Percentiles rank a stretch among this genome's conserved stretches.
Conservation (phyloP, 2,329 filamentous ascomycete species). For the Pseudocercospora pini-densiflorae region DNA sequence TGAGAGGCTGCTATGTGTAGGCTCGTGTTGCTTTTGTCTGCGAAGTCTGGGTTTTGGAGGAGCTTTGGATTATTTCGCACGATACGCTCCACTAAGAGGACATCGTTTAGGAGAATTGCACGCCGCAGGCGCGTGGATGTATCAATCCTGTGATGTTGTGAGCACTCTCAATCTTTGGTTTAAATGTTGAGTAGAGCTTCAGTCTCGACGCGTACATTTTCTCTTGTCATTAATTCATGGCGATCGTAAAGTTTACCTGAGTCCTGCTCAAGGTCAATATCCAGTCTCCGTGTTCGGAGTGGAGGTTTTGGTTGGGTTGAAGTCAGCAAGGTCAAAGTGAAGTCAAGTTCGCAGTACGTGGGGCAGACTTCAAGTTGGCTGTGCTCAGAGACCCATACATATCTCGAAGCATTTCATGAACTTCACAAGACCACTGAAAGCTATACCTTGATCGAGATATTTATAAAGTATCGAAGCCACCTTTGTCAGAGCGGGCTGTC, state of each 20-base stretch:
- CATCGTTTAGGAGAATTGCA: conserved; percentile 77
- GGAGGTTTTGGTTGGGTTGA: neutral
- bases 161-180: neutral
- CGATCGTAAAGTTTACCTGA: conserved; percentile 21
- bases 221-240: conserved; percentile 15
- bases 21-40: conserved; percentile 78
- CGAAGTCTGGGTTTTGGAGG: conserved; percentile 79
- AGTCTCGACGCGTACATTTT: conserved; percentile 20
- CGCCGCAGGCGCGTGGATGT: conserved; percentile 77
- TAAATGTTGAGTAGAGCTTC: neutral
- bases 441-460: neutral
- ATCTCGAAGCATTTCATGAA: neutral
- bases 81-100: conserved; percentile 75
- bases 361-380: neutral
- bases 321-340: conserved; percentile 10
- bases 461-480: neutral
- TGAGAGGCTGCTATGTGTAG: conserved; percentile 79
- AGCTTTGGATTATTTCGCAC: conserved; percentile 71
- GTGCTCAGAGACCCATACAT: neutral
- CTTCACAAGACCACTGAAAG: neutral
- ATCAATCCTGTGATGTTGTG: conserved; percentile 65
- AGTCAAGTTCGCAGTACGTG: conserved; percentile 2
- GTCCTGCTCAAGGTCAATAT: conserved; percentile 26
- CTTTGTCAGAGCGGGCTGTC: neutral
- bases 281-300: neutral